Percentiles rank a stretch among this genome's conserved stretches.
These are phyloP conservation scores for Selaginella tamariscina DNA, from an alignment of 75 land plant genomes.

Conservation along the genomic window DNA sequence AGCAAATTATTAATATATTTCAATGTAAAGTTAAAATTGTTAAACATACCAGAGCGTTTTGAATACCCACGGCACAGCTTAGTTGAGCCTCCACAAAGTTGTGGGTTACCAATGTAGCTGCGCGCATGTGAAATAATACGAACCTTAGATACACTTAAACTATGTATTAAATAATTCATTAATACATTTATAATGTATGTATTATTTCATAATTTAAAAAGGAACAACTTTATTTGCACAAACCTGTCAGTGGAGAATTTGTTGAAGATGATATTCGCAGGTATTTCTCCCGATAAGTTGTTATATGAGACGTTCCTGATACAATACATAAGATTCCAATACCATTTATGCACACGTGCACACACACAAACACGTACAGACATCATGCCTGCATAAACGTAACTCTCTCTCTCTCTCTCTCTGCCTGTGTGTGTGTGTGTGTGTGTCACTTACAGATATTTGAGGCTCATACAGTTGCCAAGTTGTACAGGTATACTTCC, in stretches of 20 bases:
- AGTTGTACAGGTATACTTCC: conserved; percentile 62
- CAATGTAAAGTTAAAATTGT: not conserved
- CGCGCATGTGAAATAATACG: not conserved
- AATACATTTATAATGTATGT: too few relatives aligned
- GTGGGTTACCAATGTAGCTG: conserved; percentile 5
- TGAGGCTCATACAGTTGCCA: conserved; percentile 68
- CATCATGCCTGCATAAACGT: too few relatives aligned
- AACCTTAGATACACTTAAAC: not conserved
- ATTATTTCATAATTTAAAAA: too few relatives aligned
- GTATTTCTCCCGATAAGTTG: conserved; percentile 10
- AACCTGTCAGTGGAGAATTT: not conserved
- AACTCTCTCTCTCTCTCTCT: too few relatives aligned
- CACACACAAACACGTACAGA: too few relatives aligned
- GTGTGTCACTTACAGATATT: conserved; percentile 39
- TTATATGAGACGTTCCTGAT: conserved; percentile 11
- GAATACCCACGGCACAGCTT: not conserved
- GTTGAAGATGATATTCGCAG: not conserved
- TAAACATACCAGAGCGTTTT: not conserved
- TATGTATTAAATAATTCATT: too few relatives aligned
- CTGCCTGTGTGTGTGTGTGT: too few relatives aligned
- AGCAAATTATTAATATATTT: not conserved
- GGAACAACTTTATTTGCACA: too few relatives aligned
- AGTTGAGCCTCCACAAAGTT: not conserved
- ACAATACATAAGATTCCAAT: too few relatives aligned
- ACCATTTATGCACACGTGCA: too few relatives aligned